phyloP scores from a whole-genome alignment of 306 rosid species.

The Citrullus mucosospermus region DNA sequence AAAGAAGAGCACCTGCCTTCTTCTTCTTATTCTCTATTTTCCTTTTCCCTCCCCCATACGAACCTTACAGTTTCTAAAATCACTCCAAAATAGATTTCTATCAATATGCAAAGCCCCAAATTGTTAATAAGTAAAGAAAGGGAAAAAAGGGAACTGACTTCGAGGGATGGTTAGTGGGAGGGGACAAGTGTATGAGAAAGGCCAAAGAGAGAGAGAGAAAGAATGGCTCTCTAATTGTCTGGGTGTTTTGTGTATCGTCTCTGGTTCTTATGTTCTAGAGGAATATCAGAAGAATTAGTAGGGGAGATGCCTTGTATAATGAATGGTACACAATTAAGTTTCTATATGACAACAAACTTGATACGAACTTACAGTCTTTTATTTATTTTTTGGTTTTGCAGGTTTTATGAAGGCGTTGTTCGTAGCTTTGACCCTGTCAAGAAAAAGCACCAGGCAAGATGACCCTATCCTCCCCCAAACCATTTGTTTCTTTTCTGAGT shows the following conservation, averaged over 20 bases:
- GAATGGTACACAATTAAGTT: neutral
- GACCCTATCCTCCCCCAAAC: conserved; percentile 1
- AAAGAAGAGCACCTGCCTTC: neutral
- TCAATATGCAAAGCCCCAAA: neutral
- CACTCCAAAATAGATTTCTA: neutral
- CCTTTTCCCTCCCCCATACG: neutral
- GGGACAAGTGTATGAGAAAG: neutral
- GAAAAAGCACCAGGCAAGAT: conserved; percentile 54
- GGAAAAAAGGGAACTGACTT: neutral
- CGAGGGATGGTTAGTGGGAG: neutral
- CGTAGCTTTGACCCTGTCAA: conserved; percentile 30
- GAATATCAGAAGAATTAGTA: neutral
- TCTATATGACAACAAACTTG: neutral
- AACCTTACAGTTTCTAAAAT: neutral
- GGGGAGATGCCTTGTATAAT: neutral
- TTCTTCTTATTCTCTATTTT: neutral
- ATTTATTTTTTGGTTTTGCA: conserved; percentile 14
- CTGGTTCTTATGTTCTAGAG: neutral
- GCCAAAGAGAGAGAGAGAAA: neutral
- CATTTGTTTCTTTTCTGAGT: neutral
- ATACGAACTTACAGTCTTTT: neutral
- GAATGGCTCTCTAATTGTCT: neutral
- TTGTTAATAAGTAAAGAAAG: neutral
- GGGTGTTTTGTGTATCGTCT: neutral
- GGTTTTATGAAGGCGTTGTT: conserved; percentile 71